Conservation (phyloP, 352 stramenopile species). For the Globisporangium solare region DNA sequence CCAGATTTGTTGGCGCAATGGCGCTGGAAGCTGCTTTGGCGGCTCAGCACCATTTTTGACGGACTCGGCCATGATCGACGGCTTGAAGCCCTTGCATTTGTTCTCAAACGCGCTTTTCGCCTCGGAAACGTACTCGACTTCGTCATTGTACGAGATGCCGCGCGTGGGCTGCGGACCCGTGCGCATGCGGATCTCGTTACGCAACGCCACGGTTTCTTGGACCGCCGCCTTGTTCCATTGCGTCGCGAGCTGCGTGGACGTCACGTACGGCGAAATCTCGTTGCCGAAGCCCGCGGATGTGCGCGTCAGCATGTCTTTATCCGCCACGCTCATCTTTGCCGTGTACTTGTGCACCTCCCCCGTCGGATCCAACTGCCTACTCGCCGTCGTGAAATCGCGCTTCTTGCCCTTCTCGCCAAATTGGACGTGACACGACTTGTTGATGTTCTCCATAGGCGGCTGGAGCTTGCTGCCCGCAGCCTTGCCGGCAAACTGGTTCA, state of each 20-base stretch:
- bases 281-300: conserved; percentile 57
- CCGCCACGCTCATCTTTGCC: conserved; percentile 37
- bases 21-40: no score
- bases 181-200: conserved; percentile 63
- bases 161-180: conserved; percentile 47
- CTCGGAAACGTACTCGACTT: conserved; percentile 76
- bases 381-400: conserved; percentile 52
- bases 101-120: conserved; percentile 67
- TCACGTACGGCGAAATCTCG: conserved; percentile 46
- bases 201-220: conserved; percentile 46
- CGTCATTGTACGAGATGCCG: conserved; percentile 73
- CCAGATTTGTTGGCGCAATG: background rate
- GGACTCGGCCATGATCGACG: conserved; percentile 65
- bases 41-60: conserved; percentile 59
- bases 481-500: conserved; percentile 38
- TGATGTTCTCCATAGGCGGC: conserved; percentile 30
- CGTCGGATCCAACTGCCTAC: conserved; percentile 49
- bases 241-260: conserved; percentile 63
- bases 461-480: conserved; percentile 3
- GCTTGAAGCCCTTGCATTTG: conserved; percentile 67
- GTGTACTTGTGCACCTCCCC: conserved; percentile 65
- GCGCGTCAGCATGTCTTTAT: conserved; percentile 52
- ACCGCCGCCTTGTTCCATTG: conserved; percentile 58
- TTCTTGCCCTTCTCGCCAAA: conserved; percentile 61
- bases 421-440: conserved; percentile 61